Base-by-base conservation (phyloP, 345 rosid species). In the Lepidium sativum region DNA sequence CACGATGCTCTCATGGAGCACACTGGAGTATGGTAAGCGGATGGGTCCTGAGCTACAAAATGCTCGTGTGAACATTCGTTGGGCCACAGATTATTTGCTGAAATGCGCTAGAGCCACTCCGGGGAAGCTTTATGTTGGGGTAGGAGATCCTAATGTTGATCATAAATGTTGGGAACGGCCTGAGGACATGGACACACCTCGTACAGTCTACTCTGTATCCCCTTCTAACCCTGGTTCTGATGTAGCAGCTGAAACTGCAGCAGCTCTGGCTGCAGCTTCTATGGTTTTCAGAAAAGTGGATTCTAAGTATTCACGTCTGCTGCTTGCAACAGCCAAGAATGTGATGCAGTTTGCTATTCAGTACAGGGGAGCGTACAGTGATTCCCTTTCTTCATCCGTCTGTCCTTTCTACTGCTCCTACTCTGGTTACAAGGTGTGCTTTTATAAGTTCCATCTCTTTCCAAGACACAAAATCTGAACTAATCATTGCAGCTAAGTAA, bases 101-200 rank as follows among this genome's bases (percentile, higher is more conserved):
- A 92, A 85, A 78, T 91, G 98, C 25, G 92, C 96, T 15, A 85
- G 72, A 2, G 80, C 89, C 27, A 85, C 86, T 6, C 92, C 95
- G 0, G 91, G 92, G 0, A 83, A 76, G 79, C 92, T 92, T 62
- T 89, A 86, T 27, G 98, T 92, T 1, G 96, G 96, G 13, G 95
- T 92, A 2, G 98, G 98, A 27, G 91, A 92, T 70, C 98, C 98
- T 1, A 84, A 89, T 37, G 83, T 57, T 7, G 98, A 92, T 65
- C 98, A 92, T 70, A 84, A 81, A 66, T 92, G 98, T 68, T 92
- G 96, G 98, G 95, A 92, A 73, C 54, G 98, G 20, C 96, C 98
- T 0, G 98, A 92, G 71, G 98, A 92, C 70, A 92, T 92, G 98
- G 95, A 85, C 79, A 89, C 98, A 0, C 77, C 65, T 23, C 82